Conservation (phyloP, 225 moss, liverwort and hornwort genomes). For the Lunularia cruciata region DNA sequence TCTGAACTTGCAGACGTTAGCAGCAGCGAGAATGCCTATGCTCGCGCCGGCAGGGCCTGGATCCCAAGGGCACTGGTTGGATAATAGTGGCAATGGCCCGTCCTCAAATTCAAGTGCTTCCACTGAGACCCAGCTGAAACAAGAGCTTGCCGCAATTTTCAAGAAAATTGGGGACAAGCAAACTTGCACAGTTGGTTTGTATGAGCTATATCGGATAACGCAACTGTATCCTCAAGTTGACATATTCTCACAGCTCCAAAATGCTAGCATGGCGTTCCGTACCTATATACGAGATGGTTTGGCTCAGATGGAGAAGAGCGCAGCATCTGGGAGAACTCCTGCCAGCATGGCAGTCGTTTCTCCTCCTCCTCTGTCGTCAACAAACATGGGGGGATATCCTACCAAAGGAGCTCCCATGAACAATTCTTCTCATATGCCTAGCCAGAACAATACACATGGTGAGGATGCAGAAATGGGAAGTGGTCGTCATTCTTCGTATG, state of each 20-base stretch:
- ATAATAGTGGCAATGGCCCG: slow-evolving; percentile 57
- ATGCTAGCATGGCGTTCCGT: slow-evolving; percentile 96
- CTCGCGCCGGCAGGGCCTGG: slow-evolving; percentile 45
- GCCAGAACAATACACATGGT: not conserved
- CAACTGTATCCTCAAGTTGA: slow-evolving; percentile 98
- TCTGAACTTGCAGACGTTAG: slow-evolving; percentile 95
- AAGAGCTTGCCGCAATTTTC: slow-evolving; percentile 95
- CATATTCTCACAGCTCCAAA: slow-evolving; percentile 96
- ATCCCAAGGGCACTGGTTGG: slow-evolving; percentile 45
- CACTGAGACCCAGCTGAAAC: slow-evolving; percentile 91
- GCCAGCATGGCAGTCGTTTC: slow-evolving; percentile 73
- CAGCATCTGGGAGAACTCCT: slow-evolving; percentile 83
- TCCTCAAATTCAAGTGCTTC: slow-evolving; percentile 74
- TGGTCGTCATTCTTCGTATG: slow-evolving; percentile 17
- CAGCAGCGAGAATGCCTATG: slow-evolving; percentile 46
- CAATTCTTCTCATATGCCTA: slow-evolving; percentile 21
- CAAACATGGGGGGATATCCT: slow-evolving; percentile 26
- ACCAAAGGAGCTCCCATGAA: slow-evolving; percentile 43
- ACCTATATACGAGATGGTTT: slow-evolving; percentile 95
- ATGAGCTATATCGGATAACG: slow-evolving; percentile 95
- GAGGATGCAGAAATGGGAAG: slow-evolving; percentile 32
- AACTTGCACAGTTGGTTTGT: slow-evolving; percentile 87
- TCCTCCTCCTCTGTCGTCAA: slow-evolving; percentile 72
- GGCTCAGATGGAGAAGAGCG: slow-evolving; percentile 95
- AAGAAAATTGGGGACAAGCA: slow-evolving; percentile 99